phyloP scores from a whole-genome alignment of 306 rosid species.

The Prunus padus region DNA sequence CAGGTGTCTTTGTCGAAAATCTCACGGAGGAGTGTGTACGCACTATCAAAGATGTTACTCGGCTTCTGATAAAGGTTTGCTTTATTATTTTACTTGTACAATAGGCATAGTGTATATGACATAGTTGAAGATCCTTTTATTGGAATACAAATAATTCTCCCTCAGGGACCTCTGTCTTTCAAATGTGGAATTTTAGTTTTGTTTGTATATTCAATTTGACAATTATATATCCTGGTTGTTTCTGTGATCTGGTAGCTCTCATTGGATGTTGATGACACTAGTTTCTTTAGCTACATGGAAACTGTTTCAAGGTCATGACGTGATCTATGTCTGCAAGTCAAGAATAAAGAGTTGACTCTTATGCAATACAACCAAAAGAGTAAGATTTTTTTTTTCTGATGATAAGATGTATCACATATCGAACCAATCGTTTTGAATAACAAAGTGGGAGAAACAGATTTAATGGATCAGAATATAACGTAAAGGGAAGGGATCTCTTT shows the following conservation, averaged over 20 bases:
- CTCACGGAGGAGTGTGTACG: slow-evolving; percentile 79
- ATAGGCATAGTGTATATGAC: slow-evolving; percentile 8
- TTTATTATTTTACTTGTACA: slow-evolving; percentile 11
- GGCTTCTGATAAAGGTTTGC: slow-evolving; percentile 76
- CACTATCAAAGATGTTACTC: slow-evolving; percentile 69
- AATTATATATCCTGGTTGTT: neutral
- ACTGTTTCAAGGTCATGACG: neutral
- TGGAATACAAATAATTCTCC: slow-evolving; percentile 2
- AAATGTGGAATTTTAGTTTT: neutral
- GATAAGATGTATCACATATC: too few relatives aligned
- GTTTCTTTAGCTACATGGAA: neutral
- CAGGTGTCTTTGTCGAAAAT: slow-evolving; percentile 96
- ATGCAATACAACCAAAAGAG: too few relatives aligned
- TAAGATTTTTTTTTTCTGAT: too few relatives aligned
- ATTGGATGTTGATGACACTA: neutral
- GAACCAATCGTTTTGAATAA: too few relatives aligned
- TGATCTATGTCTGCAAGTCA: neutral
- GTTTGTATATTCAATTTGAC: neutral
- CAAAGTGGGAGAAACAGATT: too few relatives aligned
- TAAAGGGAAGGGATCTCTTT: too few relatives aligned
- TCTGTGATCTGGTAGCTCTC: neutral
- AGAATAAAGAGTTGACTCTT: neutral
- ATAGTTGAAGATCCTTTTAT: neutral
- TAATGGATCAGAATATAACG: too few relatives aligned
- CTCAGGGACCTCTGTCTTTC: neutral